A percentile compares a stretch with the other conserved stretches of the same genome.
Conservation (phyloP, 768 basidiomycete species). For the Leccinellum rugosiceps region DNA sequence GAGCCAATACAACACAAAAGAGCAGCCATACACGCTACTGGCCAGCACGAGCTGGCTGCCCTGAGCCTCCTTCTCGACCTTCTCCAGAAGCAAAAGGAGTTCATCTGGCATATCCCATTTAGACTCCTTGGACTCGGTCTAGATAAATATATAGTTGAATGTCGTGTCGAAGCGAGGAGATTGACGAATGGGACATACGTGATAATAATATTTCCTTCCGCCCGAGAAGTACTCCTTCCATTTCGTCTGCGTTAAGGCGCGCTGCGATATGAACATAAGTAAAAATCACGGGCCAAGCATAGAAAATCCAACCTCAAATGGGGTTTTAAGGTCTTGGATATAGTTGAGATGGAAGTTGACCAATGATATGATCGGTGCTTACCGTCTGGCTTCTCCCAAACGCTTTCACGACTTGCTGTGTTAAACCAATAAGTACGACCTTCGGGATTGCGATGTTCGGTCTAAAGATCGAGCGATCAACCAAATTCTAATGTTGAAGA, state of each 20-base stretch:
- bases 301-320: slow-evolving; percentile 69
- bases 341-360: slow-evolving; percentile 3
- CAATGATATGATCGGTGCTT: slow-evolving; percentile 19
- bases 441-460: slow-evolving; percentile 91
- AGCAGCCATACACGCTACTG: slow-evolving; percentile 20
- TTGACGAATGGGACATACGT: slow-evolving; percentile 45
- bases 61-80: slow-evolving; percentile 73
- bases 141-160: slow-evolving; percentile 7
- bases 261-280: slow-evolving; percentile 40
- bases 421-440: slow-evolving; percentile 99
- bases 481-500: background rate
- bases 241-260: slow-evolving; percentile 82
- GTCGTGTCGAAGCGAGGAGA: background rate
- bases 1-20: background rate
- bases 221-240: slow-evolving; percentile 98
- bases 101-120: slow-evolving; percentile 99
- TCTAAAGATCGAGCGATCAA: slow-evolving; percentile 43
- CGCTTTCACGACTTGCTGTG: slow-evolving; percentile 80
- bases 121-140: slow-evolving; percentile 88
- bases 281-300: background rate
- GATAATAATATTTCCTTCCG: slow-evolving; percentile 88
- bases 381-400: slow-evolving; percentile 99
- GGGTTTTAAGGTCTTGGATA: slow-evolving; percentile 74
- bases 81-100: slow-evolving; percentile 77
- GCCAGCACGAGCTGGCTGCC: slow-evolving; percentile 37